Evolutionary conservation across 352 stramenopile genomes (phyloP), one percentile per base, ranked within the genome.

Genomic region (Saprolegnia diclina): DNA sequence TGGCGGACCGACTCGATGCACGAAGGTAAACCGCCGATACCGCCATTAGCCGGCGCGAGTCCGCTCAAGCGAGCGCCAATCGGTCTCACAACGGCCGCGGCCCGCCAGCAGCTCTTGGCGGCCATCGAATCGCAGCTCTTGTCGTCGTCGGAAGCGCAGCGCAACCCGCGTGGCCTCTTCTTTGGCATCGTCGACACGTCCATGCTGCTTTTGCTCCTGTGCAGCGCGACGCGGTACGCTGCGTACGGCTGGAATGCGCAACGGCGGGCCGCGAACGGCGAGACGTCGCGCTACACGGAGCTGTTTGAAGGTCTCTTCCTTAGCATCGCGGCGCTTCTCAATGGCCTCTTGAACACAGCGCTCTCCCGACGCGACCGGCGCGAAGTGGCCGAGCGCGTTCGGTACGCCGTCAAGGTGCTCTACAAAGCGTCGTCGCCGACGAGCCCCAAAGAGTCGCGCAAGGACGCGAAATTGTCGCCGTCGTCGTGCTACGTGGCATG

Each of bases 401-500:
- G 83, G 22, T 77, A 86, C 10, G 83, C 87, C 2, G 78, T 92
- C 54, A 69, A 85, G 63, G 73, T 86, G 22, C 83, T 94, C 76
- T 56, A 82, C 46, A 64, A 72, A n/a, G 44, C 14, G 22, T 22
- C 38, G 19, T 19, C 37, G 11, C 65, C 71, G 48, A 22, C 53
- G 55, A n/a, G 18, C 35, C 44, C 37, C 2, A 18, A 42, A 79
- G 0, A 53, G 66, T 22, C 82, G 4, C 64, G 44, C n/a, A 73
- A 53, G 57, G 72, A 79, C 0, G 78, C 76, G n/a, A 78, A 89
- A 24, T 68, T 94, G 50, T 73, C 90, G 63, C 87, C 87, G 16
- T 94, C 87, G 5, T 89, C 82, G 14, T 90, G 83, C 54, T 87
- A 90, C 65, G 78, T 90, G 19, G 82, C 85, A 18, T 92, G 84